Evolutionary conservation across 140 eudicot species (phyloP).

Genomic region (Anethum foeniculum): DNA sequence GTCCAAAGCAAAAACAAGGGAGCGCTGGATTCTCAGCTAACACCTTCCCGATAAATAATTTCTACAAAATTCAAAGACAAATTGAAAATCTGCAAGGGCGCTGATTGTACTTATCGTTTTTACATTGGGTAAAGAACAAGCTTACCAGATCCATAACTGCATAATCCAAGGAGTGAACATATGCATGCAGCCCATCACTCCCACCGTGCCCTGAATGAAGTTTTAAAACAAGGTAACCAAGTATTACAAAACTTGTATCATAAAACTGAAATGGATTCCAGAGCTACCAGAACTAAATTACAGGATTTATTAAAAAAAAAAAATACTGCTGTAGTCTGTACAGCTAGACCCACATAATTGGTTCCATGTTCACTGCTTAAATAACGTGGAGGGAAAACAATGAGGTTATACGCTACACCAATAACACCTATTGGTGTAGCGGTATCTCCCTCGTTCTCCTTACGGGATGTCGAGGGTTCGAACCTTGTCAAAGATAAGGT

Average conservation of each 20-base stretch:
- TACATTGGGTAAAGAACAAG: neutral
- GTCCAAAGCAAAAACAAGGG: constrained; percentile 89
- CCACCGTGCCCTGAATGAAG: constrained; percentile 85
- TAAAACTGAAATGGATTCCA: neutral
- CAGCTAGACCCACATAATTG: neutral
- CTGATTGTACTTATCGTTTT: neutral
- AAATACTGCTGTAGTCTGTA: neutral
- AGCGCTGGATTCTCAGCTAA: constrained; percentile 58
- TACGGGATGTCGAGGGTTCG: too few species aligned
- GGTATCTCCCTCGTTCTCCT: too few species aligned
- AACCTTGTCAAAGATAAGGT: too few species aligned
- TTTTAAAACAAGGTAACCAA: neutral
- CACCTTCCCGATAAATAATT: constrained; percentile 45
- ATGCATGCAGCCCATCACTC: constrained; percentile 93
- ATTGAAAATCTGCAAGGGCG: neutral
- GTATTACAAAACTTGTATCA: neutral
- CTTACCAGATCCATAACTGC: constrained; percentile 74
- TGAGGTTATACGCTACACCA: too few species aligned
- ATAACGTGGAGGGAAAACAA: neutral
- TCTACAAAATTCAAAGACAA: constrained; percentile 28
- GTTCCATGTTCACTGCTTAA: neutral
- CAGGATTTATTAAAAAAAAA: neutral
- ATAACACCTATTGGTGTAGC: too few species aligned
- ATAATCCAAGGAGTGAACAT: constrained; percentile 79
- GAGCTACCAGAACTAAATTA: neutral